Conservation (phyloP, 2,329 filamentous ascomycete species). For the Diaporthe nobilis region DNA sequence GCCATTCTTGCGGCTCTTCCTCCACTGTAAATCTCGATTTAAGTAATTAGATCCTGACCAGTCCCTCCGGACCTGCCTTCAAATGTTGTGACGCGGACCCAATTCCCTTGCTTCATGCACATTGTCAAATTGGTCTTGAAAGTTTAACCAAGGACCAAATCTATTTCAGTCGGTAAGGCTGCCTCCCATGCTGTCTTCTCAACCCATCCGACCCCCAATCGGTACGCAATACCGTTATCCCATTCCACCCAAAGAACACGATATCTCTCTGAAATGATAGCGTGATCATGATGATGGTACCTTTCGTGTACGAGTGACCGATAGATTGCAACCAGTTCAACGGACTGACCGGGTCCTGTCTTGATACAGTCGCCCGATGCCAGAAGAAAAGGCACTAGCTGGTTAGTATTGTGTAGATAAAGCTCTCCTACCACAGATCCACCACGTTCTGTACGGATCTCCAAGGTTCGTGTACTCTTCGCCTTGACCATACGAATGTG, state of each 20-base stretch:
- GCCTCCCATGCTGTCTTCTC: neutral
- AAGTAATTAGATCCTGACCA: neutral
- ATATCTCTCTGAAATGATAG: neutral
- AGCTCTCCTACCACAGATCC: neutral
- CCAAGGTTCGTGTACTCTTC: neutral
- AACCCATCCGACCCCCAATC: constrained; percentile 20
- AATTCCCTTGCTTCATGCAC: neutral
- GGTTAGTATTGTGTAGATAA: neutral
- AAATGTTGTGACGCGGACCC: too few species aligned
- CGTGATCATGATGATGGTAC: neutral
- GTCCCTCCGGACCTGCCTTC: neutral
- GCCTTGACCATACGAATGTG: too few species aligned
- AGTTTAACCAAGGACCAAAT: neutral
- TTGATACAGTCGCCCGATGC: neutral
- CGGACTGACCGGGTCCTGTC: neutral
- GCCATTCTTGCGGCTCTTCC: too few species aligned
- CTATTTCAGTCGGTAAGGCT: neutral
- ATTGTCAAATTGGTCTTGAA: neutral
- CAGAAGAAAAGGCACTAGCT: neutral
- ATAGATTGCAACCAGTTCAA: neutral
- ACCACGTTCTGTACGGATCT: neutral
- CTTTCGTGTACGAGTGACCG: neutral
- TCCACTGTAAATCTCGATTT: too few species aligned
- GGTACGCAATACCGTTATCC: neutral
- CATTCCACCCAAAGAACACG: constrained; percentile 6